Base-by-base conservation (phyloP, 169 alveolate genomes). In the Pseudocohnilembus persalinus region DNA sequence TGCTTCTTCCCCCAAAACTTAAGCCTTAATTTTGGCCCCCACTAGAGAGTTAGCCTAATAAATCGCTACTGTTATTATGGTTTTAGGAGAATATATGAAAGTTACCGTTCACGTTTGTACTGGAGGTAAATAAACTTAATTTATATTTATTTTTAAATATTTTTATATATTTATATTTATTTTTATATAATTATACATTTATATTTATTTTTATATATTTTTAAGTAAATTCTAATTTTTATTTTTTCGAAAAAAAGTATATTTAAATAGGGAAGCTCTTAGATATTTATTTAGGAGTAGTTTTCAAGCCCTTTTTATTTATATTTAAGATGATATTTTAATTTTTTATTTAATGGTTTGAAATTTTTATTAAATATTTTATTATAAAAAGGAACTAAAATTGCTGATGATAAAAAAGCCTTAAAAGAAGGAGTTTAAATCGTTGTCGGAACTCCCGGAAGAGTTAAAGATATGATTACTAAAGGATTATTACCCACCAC, bases 391-490 rank as follows among this genome's bases (percentile, higher is more conserved):
- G n/a, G 99, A 29, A 99, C 99, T n/a, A 97, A 95, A 33, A 98
- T 99, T 73, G 95, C 99, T 83, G 99, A 99, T 75, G 99, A 99
- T 87, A 97, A 98, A 82, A 96, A 96, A 89, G 97, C 94, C 77
- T 95, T 99, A 78, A 96, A 97, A 89, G 97, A 95, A 73, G 99
- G 99, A 26, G 99, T 98, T n/a, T 99, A 99, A 93, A 96, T 99
- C 85, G 99, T 99, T 24, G 99, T 99, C 74, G 99, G 99, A 1
- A 99, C 99, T 30, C 99, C 99, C 25, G 99, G 99, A 27, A 97
- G 99, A 90, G 99, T 99, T 49, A 94, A 92, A 84, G 99, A 99
- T 89, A 98, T 99, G 99, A 96, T 99, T 85, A 97, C 96, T 74
- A 97, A 97, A 91, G 97, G 98, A 77, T 97, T 95, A 84, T 91